Evolutionary conservation across 1,284 basidiomycete species (phyloP), one percentile per base, ranked within the genome.

Genomic region (Gomphus sp.): DNA sequence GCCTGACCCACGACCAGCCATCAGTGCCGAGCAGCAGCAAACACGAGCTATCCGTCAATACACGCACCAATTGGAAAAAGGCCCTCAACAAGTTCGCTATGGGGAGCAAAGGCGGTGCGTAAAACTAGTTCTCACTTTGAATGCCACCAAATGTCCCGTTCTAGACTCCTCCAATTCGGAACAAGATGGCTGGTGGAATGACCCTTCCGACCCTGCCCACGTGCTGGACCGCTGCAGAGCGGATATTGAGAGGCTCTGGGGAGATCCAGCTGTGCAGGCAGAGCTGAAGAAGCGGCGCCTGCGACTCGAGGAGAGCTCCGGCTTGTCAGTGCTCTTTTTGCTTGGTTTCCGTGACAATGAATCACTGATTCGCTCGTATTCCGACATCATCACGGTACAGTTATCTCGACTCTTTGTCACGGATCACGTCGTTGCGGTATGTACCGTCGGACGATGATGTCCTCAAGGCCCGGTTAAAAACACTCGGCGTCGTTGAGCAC

Each of bases 361-460:
- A 37, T 18, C 37, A 44, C 25, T 34, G 12, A 9, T 9, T 18
- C 43, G 16, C 6, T 4, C 12, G 39, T 5, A 22, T 22, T 39
- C 47, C 33, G 25, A 9, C 12, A 7, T 22, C 22, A 22, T 22
- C 31, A 22, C 14, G 47, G 16, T 39, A 37, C 60, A 90, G 89
- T 70, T 91, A 87, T 70, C 74, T 91, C 59, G 80, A 91, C 66
- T 87, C 91, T 66, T 86, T 91, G 61, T 73, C 78, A 11, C 81
- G 89, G 62, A 88, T 91, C 64, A 88, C 89, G 22, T 83, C 84
- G 11, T 82, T 83, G 70, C 84, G 81, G 69, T 91, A 89, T 69
- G 84, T 89, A 61, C 89, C 89, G 18, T 88, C 84, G 1, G 84
- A 89, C 68, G 80, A 84, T 65, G 88, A 91, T 66, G 85, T 91